Evolutionary conservation across 2,329 filamentous ascomycete genomes (phyloP), one percentile per base, ranked within the genome.

Genomic region (Acephala macrosclerotiorum): DNA sequence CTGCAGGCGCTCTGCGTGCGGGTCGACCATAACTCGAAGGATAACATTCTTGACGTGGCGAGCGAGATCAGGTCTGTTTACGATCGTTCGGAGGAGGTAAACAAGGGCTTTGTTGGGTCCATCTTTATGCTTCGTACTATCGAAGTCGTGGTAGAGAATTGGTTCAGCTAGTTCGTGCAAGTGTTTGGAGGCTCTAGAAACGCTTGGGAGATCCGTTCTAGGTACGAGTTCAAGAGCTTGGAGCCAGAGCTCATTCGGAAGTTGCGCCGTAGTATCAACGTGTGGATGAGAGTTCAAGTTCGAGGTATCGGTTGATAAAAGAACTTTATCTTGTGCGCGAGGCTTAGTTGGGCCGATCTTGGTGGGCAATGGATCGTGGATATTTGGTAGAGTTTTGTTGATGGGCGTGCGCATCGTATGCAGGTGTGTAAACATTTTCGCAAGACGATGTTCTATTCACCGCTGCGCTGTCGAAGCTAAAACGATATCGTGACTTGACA

Each of bases 171-270:
- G 6, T 14, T 26, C 12, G 25, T 53, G 49, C 14, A 53, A 53
- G 8, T 18, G 26, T 12, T 53, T 53, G 4, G 49, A 53, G 22
- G 25, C 18, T 5, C 49, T 25, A 7, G 49, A 53, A 3, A 53
- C 12, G 12, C 25, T 33, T 12, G 49, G 49, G 3, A 53, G 49
- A 18, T 53, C 49, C 9, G 12, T 14, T 53, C 49, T 53, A 29
- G 49, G 49, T 1, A 53, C 22, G 8, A 14, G 12, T 12, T n/a
- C 6, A 33, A 53, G 11, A 9, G 26, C n/a, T 16, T 4, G 22
- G 12, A 33, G 18, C 49, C 49, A 53, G 26, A 53, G 49, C 49
- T 53, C 49, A 29, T 53, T 53, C 29, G 49, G 49, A 16, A 16
- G 6, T 16, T 12, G 22, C 11, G 49, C 9, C 49, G 33, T 53